Evolutionary conservation across 2,329 filamentous ascomycete genomes (phyloP), one percentile per base, ranked within the genome.

Genomic region (Metarhizium rileyi): DNA sequence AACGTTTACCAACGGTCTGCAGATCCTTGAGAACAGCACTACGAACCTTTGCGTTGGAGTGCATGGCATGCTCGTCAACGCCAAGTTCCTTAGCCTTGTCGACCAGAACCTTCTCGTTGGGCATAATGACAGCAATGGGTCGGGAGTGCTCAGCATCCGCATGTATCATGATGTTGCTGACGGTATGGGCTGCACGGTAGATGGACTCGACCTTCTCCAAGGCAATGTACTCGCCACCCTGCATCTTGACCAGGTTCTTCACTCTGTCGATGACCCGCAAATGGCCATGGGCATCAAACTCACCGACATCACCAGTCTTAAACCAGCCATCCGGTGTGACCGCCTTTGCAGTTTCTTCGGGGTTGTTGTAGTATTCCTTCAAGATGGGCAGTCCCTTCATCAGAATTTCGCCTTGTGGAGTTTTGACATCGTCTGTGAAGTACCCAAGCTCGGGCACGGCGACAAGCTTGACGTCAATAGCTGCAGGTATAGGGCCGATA

Each of bases 201-300:
- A 95, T 77, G 3, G 90, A 86, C 71, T 97, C 91, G 52, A 97
- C 82, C 74, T 90, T 96, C 74, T 97, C 91, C 4, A 98, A 79
- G 22, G 91, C 93, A 66, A 97, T 94, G 69, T 97, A 97, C 75
- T 97, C 91, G 58, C 91, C 91, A 53, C 90, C 90, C 56, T 88
- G 80, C 55, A 93, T 90, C 82, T 97, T 97, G 68, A 97, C 87
- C 50, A 97, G 75, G 70, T 97, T 97, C 83, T 97, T 97, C 81
- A 95, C 90, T 59, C 91, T 88, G 68, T 97, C 91, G 63, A 97
- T 90, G 65, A 97, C 84, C 59, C 77, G 80, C 56, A 97, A 70
- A 65, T 95, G 87, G 41, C 91, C 91, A 53, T 84, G 76, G 42
- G 72, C 64, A 66, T 91, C 84, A 61, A 91, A 93, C 65, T 96